Conservation (phyloP, 2,329 filamentous ascomycete species). For the Penicillium thymicola region DNA sequence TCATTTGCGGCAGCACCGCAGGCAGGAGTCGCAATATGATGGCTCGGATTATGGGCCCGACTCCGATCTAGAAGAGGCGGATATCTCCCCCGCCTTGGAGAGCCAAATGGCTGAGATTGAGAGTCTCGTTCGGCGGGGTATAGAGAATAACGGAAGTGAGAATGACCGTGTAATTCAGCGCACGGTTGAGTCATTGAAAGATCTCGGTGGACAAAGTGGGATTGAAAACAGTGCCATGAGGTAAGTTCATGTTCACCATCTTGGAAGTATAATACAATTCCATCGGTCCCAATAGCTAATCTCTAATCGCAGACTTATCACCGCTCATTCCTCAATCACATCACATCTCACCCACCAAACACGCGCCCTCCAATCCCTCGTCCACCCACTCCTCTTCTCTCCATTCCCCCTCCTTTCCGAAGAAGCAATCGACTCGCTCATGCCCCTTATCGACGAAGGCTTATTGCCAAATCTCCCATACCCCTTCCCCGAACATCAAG, state of each 20-base stretch:
- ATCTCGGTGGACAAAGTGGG: constrained; percentile 54
- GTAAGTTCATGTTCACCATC: constrained; percentile 38
- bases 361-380: constrained; percentile 56
- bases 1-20: constrained; percentile 35
- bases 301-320: constrained; percentile 48
- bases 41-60: constrained; percentile 58
- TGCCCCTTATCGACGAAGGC: constrained; percentile 55
- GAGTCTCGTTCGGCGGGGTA: constrained; percentile 51
- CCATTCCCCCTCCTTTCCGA: constrained; percentile 52
- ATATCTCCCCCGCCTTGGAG: constrained; percentile 55
- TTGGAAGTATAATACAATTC: not conserved
- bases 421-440: constrained; percentile 55
- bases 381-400: constrained; percentile 57
- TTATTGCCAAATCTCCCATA: constrained; percentile 52
- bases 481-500: constrained; percentile 34
- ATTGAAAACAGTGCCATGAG: constrained; percentile 57
- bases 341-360: constrained; percentile 61
- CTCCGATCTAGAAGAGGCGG: constrained; percentile 52
- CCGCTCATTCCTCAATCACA: constrained; percentile 56
- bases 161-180: constrained; percentile 53
- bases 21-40: constrained; percentile 50
- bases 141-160: constrained; percentile 51
- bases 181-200: constrained; percentile 50
- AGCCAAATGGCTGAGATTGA: constrained; percentile 55
- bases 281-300: not conserved